A percentile compares a stretch with the other conserved stretches of the same genome.
These are phyloP conservation scores for Talaromyces nanjingensis DNA, from an alignment of 495 filamentous ascomycete species.

Conservation along the genomic window DNA sequence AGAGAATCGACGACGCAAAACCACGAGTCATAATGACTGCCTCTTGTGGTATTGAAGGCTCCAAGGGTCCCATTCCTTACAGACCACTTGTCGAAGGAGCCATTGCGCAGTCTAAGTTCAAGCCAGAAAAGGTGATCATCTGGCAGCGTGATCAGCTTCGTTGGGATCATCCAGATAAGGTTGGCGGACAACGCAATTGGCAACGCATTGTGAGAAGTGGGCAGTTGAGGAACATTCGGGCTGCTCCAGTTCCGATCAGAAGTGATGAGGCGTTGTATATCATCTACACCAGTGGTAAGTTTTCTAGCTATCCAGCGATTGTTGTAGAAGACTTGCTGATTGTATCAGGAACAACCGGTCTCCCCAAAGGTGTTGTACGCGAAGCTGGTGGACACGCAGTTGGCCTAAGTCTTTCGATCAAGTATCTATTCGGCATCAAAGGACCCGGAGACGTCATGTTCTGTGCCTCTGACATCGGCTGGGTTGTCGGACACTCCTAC, in stretches of 20 bases:
- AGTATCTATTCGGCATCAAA: conserved; percentile 70
- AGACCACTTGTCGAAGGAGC: conserved; percentile 66
- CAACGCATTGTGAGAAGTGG: conserved; percentile 65
- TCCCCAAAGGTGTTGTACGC: conserved; percentile 82
- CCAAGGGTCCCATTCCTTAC: conserved; percentile 67
- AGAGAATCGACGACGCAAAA: conserved; percentile 77
- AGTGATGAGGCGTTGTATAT: conserved; percentile 79
- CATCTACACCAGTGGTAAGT: conserved; percentile 71
- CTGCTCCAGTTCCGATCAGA: conserved; percentile 66
- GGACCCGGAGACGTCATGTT: conserved; percentile 82
- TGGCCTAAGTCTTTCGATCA: conserved; percentile 70
- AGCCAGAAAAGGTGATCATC: conserved; percentile 60
- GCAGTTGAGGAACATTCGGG: conserved; percentile 53
- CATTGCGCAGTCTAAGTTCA: conserved; percentile 48
- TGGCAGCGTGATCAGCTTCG: conserved; percentile 72
- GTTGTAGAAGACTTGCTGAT: background rate
- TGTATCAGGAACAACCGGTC: conserved; percentile 64
- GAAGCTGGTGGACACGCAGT: conserved; percentile 85
- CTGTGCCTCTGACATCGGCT: conserved; percentile 76
- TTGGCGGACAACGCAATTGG: conserved; percentile 69
- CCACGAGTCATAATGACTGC: conserved; percentile 77
- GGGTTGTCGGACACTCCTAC: conserved; percentile 80
- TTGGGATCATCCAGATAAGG: conserved; percentile 61
- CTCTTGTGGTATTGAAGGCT: conserved; percentile 86
- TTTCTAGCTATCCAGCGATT: background rate